Evolutionary conservation across 192 early-diverging fungal species (phyloP), one percentile per base, ranked within the genome.

Genomic region (Fimicolochytrium jonesii): DNA sequence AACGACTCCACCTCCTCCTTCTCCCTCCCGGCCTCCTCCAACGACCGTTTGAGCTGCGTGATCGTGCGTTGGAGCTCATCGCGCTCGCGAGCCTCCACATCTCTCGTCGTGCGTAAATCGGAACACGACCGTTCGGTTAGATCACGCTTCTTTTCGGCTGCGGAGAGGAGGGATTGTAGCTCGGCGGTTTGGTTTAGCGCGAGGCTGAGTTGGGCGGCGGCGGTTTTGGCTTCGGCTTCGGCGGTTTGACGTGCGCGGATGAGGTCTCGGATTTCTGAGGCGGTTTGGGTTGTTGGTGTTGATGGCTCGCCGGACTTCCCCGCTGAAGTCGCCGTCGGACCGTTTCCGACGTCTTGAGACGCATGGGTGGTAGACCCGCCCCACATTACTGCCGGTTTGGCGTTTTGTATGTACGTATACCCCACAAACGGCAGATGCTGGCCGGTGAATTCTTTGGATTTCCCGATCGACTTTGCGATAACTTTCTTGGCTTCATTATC

Each of bases 361-460:
- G n/a, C n/a, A n/a, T n/a, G n/a, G n/a, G n/a, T n/a, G n/a, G n/a
- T n/a, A n/a, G n/a, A n/a, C n/a, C n/a, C n/a, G 20, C 55, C 60
- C 61, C 67, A 81, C 4, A 32, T 17, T 5, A 75, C 45, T 3
- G 45, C 11, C 4, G 75, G 61, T 15, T 47, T 66, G 0, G 74
- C 59, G 36, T 77, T 65, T 33, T 77, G 76, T 9, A 77, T 26
- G 52, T 87, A 91, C 1, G 89, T 90, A 61, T 91, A 95, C 7
- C 93, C 93, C 33, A 95, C 83, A 62, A 93, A 95, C 5, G 90
- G 88, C 22, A 92, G 77, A 56, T 88, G 86, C 67, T 88, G 80
- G 39, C 90, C 90, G 2, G 86, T 75, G 46, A 86, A 91, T 48
- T 87, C 83, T 18, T 69, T 59, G 7, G 70, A 77, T 49, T 73